Evolutionary conservation across 2,329 filamentous ascomycete genomes (phyloP).

Genomic region (Pleoardoris graminearum): DNA sequence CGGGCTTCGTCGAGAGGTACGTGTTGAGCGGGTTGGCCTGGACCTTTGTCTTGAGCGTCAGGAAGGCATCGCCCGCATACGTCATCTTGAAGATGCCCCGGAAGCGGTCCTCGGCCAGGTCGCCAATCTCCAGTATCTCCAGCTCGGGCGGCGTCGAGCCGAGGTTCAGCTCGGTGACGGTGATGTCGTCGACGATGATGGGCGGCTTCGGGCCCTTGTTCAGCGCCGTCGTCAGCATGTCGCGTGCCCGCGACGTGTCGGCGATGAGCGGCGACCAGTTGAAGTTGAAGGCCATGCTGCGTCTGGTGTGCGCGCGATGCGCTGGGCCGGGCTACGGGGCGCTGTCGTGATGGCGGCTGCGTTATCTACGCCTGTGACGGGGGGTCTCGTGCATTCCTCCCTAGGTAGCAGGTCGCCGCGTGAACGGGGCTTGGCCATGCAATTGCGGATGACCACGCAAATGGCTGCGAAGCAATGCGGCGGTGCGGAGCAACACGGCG

Average conservation of each 20-base stretch:
- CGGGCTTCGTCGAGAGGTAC: conserved; percentile 86
- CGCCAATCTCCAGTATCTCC: conserved; percentile 96
- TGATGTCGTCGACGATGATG: conserved; percentile 98
- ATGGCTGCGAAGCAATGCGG: conserved; percentile 11
- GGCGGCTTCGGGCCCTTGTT: conserved; percentile 98
- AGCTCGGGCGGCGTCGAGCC: conserved; percentile 92
- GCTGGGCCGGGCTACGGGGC: conserved; percentile 2
- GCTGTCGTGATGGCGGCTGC: conserved; percentile 22
- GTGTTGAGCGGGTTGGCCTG: conserved; percentile 98
- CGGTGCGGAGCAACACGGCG: conserved; percentile 3
- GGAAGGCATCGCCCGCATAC: conserved; percentile 91
- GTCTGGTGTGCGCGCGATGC: not conserved
- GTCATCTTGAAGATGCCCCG: conserved; percentile 99
- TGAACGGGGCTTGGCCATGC: conserved; percentile 31
- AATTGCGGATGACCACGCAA: conserved; percentile 10
- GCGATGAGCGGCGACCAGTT: conserved; percentile 99
- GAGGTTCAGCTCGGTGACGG: conserved; percentile 96
- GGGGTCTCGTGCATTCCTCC: conserved; percentile 45
- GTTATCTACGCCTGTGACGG: conserved; percentile 22
- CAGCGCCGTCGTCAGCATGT: conserved; percentile 89
- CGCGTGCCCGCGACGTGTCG: conserved; percentile 87
- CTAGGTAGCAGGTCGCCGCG: conserved; percentile 34
- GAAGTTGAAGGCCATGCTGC: conserved; percentile 97
- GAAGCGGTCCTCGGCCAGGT: conserved; percentile 95
- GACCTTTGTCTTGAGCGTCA: conserved; percentile 93